Conservation (phyloP, 805 yeast species). For the Peterozyma xylosa region DNA sequence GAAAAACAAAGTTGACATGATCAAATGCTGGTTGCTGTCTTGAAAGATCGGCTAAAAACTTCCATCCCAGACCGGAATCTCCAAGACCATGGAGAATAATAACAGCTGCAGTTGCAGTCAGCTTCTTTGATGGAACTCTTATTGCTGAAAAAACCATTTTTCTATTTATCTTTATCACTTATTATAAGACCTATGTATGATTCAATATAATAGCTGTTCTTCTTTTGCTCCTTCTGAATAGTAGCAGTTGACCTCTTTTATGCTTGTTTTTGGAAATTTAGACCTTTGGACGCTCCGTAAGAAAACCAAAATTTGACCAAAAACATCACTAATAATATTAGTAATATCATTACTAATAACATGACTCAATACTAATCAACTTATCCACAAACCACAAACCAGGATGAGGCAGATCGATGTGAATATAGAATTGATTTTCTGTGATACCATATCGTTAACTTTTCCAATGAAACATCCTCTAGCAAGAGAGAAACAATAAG, state of each 20-base stretch:
- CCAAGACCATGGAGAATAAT: slow-evolving; percentile 89
- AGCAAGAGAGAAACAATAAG: no score
- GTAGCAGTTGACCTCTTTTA: slow-evolving; percentile 2
- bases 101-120: slow-evolving; percentile 51
- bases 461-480: no score
- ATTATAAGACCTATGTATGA: not conserved
- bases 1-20: slow-evolving; percentile 72
- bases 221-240: slow-evolving; percentile 14
- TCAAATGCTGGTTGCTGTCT: slow-evolving; percentile 34
- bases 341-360: no score
- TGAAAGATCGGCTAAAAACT: slow-evolving; percentile 64
- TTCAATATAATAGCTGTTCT: slow-evolving; percentile 18
- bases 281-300: no score
- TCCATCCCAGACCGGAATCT: slow-evolving; percentile 87
- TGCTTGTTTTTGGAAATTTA: not conserved
- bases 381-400: no score
- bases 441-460: no score
- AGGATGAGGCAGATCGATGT: no score
- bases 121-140: slow-evolving; percentile 28
- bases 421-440: no score
- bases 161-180: not conserved
- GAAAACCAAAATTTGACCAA: no score
- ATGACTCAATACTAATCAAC: no score
- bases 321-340: no score
- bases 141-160: slow-evolving; percentile 19